These are phyloP conservation scores for Monsonia emarginata DNA, from an alignment of 441 rosid genomes.

Conservation along the genomic window DNA sequence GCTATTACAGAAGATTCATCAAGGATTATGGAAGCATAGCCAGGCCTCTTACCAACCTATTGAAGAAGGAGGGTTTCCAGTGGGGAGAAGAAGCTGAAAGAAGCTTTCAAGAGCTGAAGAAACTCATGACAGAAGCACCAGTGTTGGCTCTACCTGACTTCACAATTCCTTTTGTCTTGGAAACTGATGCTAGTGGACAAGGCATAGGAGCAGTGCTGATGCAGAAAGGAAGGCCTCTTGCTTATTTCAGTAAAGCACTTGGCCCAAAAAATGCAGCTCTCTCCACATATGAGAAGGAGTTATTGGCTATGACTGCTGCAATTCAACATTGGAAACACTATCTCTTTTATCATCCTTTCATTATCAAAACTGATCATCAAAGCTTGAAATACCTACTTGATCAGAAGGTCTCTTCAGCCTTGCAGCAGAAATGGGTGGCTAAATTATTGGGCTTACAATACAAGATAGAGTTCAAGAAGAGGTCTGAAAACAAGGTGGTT, in stretches of 20 bases:
- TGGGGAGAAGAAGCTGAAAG: not conserved
- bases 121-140: not conserved
- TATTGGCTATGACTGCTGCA: not conserved
- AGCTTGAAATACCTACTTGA: not conserved
- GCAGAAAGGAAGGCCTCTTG: not conserved
- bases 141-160: not conserved
- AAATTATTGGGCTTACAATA: not conserved
- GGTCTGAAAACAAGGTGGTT: not conserved
- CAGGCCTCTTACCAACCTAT: not conserved
- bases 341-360: not conserved
- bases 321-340: not conserved
- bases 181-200: not conserved
- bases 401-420: not conserved
- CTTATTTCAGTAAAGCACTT: not conserved
- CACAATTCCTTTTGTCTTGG: not conserved
- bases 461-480: not conserved
- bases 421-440: too few species aligned
- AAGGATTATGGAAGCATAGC: not conserved
- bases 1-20: not conserved
- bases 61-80: not conserved
- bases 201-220: not conserved
- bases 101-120: not conserved
- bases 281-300: not conserved
- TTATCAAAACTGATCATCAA: not conserved
- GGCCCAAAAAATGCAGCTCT: too few species aligned